Percentiles rank a stretch among this genome's conserved stretches.
Conservation (phyloP, 441 rosid species). For the Raphanus hybrid region DNA sequence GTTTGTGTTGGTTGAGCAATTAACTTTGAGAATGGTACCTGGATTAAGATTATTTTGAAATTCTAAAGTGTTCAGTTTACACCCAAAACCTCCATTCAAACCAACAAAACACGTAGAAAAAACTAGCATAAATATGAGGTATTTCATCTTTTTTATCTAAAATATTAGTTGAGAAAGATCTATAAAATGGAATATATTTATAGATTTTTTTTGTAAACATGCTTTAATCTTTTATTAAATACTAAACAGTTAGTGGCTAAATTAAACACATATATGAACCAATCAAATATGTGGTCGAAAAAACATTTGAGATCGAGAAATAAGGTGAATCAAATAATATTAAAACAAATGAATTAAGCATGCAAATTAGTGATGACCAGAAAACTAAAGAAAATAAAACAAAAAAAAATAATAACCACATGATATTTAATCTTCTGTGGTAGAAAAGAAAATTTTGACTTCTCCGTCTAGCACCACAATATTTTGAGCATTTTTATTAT, state of each 20-base stretch:
- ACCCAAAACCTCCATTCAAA: background rate
- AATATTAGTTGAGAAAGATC: background rate
- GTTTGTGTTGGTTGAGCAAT: conserved; percentile 5
- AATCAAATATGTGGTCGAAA: background rate
- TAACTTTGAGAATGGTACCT: background rate
- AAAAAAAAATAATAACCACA: too few species aligned
- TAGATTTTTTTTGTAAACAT: background rate
- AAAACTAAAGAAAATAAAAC: background rate
- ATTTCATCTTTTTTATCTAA: background rate
- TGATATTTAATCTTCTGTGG: too few species aligned
- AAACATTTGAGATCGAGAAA: background rate
- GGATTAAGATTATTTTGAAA: background rate
- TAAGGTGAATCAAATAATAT: background rate
- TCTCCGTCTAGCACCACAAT: too few species aligned
- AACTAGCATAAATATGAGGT: background rate
- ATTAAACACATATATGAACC: background rate
- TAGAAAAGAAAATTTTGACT: too few species aligned
- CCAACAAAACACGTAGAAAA: background rate
- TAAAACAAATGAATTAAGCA: background rate
- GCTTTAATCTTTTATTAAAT: background rate
- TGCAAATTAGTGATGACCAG: too few species aligned
- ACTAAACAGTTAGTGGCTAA: background rate
- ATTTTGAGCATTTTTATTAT: too few species aligned
- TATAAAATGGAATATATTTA: conserved; percentile 5
- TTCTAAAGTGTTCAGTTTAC: background rate